Percentiles rank a stretch among this genome's conserved stretches.
Conservation (phyloP, 2,329 filamentous ascomycete species). For the Harringtonia lauricola region DNA sequence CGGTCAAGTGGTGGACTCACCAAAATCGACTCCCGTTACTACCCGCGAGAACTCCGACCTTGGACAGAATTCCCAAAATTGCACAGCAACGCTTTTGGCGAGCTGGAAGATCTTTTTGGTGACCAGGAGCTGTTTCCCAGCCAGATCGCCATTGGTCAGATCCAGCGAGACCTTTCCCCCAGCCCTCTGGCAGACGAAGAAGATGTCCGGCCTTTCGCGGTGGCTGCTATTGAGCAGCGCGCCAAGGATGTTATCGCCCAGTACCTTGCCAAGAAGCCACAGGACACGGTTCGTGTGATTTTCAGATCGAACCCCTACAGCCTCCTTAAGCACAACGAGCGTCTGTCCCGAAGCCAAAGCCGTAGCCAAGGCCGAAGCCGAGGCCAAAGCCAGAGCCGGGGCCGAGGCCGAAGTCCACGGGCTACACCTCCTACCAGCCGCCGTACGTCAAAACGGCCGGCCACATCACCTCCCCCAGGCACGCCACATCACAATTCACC, state of each 20-base stretch:
- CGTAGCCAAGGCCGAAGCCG: no score
- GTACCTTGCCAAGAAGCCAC: background rate
- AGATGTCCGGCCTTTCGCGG: background rate
- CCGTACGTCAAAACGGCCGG: background rate
- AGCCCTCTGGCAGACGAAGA: background rate
- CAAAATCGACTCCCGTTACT: background rate
- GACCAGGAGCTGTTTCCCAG: background rate
- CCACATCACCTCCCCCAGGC: background rate
- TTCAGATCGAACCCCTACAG: constrained; percentile 1
- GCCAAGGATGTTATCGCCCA: background rate
- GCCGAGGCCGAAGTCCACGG: no score
- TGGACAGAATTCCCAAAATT: background rate
- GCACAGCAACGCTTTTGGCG: background rate
- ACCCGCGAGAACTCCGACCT: background rate
- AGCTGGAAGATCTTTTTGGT: background rate
- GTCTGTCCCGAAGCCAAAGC: no score
- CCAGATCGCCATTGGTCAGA: background rate
- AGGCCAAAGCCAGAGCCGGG: no score
- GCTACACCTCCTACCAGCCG: background rate
- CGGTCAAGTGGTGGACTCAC: background rate
- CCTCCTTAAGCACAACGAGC: background rate
- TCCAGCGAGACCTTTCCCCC: background rate
- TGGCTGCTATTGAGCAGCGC: background rate
- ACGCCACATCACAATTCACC: background rate
- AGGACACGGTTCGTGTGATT: background rate